These are phyloP conservation scores for Anastatica hierochuntica DNA, from an alignment of 345 rosid genomes.

Conservation along the genomic window DNA sequence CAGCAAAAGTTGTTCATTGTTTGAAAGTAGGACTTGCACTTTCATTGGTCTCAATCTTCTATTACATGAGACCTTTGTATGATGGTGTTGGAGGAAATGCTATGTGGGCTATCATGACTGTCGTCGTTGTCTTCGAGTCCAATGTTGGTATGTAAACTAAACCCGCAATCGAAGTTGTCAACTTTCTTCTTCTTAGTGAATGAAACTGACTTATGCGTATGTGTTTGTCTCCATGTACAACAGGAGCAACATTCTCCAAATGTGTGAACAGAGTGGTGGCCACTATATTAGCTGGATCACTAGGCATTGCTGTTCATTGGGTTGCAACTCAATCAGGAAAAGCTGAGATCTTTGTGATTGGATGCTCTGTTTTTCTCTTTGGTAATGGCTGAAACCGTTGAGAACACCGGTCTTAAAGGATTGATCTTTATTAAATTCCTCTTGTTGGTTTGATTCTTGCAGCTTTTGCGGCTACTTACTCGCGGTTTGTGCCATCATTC, in stretches of 20 bases:
- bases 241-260: conserved; percentile 63
- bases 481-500: conserved; percentile 60
- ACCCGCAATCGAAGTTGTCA: no score
- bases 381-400: conserved; percentile 35
- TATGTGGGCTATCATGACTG: conserved; percentile 79
- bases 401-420: neutral
- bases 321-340: conserved; percentile 48
- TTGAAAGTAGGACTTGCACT: conserved; percentile 66
- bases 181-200: neutral
- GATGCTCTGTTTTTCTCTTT: conserved; percentile 47
- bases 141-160: conserved; percentile 43
- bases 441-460: conserved; percentile 14
- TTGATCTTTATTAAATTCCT: neutral
- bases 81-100: conserved; percentile 57
- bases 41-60: conserved; percentile 53
- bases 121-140: conserved; percentile 61
- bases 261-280: conserved; percentile 55
- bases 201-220: no score
- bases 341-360: conserved; percentile 41
- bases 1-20: conserved; percentile 53
- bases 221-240: conserved; percentile 5
- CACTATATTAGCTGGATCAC: conserved; percentile 56
- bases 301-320: conserved; percentile 60
- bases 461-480: conserved; percentile 68
- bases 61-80: conserved; percentile 63